Conservation (phyloP, 257 asterid genomes). For the Petrea volubilis region DNA sequence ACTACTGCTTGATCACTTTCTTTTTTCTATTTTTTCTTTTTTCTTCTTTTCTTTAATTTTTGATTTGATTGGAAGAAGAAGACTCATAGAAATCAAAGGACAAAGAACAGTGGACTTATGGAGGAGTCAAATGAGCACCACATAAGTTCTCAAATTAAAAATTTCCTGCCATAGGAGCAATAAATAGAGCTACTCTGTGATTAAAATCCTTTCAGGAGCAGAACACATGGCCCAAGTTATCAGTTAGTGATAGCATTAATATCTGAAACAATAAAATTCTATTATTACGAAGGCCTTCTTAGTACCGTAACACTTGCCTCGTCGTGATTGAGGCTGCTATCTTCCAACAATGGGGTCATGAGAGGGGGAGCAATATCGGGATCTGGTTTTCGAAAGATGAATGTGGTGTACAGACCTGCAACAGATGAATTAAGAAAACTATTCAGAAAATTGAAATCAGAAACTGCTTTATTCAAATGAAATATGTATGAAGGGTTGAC, state of each 20-base stretch:
- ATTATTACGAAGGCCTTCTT: constrained; percentile 22
- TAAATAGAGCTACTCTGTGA: not conserved
- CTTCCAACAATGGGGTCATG: constrained; percentile 73
- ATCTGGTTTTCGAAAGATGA: constrained; percentile 90
- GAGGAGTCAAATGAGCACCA: constrained; percentile 8
- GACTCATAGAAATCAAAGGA: not conserved
- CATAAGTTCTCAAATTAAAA: not conserved
- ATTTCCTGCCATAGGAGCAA: constrained; percentile 17
- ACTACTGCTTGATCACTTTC: not conserved
- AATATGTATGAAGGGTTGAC: constrained; percentile 4
- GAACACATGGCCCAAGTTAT: not conserved
- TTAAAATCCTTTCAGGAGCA: not conserved
- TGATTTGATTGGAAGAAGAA: not conserved
- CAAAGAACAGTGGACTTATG: not conserved
- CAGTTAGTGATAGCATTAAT: constrained; percentile 7
- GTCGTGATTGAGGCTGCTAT: constrained; percentile 57
- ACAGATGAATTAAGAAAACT: constrained; percentile 8
- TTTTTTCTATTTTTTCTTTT: not conserved
- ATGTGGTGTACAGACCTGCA: constrained; percentile 85
- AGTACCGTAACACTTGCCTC: constrained; percentile 64
- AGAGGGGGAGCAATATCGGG: constrained; percentile 92
- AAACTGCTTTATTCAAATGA: constrained; percentile 13
- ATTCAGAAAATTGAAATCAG: not conserved
- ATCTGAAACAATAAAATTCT: constrained; percentile 14
- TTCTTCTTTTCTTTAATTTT: too few relatives aligned